These are phyloP conservation scores for Arctium lappa DNA, from an alignment of 129 eudicot species.

Conservation along the genomic window DNA sequence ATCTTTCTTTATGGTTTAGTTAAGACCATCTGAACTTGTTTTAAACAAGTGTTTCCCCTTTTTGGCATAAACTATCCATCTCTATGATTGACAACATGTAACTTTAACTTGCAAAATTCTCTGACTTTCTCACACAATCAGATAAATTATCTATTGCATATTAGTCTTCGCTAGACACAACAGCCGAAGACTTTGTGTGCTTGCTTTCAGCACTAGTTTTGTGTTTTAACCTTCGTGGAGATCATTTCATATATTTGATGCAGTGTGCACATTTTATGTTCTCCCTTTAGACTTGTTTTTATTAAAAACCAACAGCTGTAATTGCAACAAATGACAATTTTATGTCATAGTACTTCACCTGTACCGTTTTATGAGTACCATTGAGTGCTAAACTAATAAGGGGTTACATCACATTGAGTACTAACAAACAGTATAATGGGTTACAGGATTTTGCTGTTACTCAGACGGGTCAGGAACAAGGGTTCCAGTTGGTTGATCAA, in stretches of 20 bases:
- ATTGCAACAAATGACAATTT: not conserved
- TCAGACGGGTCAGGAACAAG: slow-evolving; percentile 51
- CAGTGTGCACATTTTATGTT: not conserved
- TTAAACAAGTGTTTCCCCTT: too few species aligned
- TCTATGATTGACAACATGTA: not conserved
- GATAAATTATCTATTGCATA: not conserved
- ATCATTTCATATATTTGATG: not conserved
- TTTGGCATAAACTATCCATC: too few species aligned
- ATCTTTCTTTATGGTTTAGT: too few species aligned
- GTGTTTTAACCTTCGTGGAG: not conserved
- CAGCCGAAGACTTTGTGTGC: not conserved
- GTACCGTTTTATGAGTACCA: not conserved
- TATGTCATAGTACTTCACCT: not conserved
- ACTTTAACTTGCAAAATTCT: not conserved
- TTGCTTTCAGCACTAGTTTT: not conserved
- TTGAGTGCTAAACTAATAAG: not conserved
- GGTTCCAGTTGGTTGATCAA: slow-evolving; percentile 43
- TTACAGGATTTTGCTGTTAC: slow-evolving; percentile 43
- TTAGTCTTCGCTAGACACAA: not conserved
- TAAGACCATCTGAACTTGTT: too few species aligned
- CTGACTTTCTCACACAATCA: not conserved
- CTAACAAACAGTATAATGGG: not conserved
- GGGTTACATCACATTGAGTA: not conserved
- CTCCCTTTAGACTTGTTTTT: not conserved
- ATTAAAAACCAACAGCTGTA: not conserved